phyloP scores from a whole-genome alignment of 768 basidiomycete genomes.

The Phaffia tasmanica region DNA sequence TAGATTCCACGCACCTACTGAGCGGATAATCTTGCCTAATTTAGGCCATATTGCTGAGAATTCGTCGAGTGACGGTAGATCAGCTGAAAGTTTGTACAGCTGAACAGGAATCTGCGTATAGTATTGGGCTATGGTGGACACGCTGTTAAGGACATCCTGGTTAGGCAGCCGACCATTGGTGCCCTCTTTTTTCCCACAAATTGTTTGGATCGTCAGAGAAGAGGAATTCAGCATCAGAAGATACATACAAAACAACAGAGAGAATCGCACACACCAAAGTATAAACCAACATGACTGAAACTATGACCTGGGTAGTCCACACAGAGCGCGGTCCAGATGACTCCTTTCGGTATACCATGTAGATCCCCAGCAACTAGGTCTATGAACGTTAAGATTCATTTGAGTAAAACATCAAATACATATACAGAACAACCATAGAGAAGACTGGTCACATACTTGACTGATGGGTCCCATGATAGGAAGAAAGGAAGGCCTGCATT shows the following conservation, averaged over 20 bases:
- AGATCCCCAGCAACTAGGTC: slow-evolving; percentile 18
- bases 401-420: no score
- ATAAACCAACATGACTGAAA: slow-evolving; percentile 89
- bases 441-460: slow-evolving; percentile 45
- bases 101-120: slow-evolving; percentile 66
- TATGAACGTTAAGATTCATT: neutral
- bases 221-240: neutral
- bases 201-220: neutral
- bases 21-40: neutral
- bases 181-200: slow-evolving; percentile 53
- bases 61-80: neutral
- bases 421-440: neutral
- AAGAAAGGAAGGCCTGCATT: slow-evolving; percentile 79
- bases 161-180: slow-evolving; percentile 90
- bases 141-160: slow-evolving; percentile 82
- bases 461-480: slow-evolving; percentile 63
- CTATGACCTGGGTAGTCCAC: slow-evolving; percentile 96
- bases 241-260: neutral
- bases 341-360: slow-evolving; percentile 47
- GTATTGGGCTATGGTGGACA: slow-evolving; percentile 56
- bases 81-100: slow-evolving; percentile 59
- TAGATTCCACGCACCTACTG: neutral
- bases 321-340: slow-evolving; percentile 89
- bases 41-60: neutral
- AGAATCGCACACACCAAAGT: slow-evolving; percentile 55